Percentiles rank a stretch among this genome's conserved stretches.
Evolutionary conservation across 2,329 filamentous ascomycete genomes (phyloP).

Genomic region (Trichoderma endophyticum): DNA sequence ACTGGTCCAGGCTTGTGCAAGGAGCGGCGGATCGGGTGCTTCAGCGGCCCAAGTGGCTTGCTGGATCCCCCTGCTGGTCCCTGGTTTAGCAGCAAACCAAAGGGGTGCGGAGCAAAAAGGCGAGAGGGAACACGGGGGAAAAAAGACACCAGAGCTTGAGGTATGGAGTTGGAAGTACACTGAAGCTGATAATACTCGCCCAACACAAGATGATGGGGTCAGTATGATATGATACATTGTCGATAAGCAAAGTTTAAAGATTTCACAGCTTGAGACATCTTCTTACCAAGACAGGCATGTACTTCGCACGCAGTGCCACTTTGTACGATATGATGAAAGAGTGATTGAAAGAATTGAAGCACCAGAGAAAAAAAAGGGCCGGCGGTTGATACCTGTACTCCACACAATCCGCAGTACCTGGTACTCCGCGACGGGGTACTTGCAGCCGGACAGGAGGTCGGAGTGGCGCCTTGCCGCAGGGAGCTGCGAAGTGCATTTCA

Average conservation of each 20-base stretch:
- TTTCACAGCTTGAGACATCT: background rate
- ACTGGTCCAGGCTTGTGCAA: background rate
- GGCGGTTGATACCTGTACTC: background rate
- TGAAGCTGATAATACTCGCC: background rate
- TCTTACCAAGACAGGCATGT: background rate
- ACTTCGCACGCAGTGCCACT: background rate
- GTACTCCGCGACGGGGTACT: background rate
- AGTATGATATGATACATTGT: background rate
- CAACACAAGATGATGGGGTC: background rate
- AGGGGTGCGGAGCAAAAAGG: background rate
- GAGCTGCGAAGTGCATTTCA: slow-evolving; percentile 1
- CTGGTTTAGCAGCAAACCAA: background rate
- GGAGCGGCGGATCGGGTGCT: background rate
- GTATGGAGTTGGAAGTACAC: background rate
- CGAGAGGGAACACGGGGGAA: background rate
- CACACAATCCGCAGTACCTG: background rate
- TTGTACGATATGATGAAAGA: background rate
- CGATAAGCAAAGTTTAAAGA: background rate
- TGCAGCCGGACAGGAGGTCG: background rate
- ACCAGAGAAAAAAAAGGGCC: background rate
- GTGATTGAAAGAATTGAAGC: background rate
- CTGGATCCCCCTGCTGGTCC: slow-evolving; percentile 6
- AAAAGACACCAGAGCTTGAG: no score
- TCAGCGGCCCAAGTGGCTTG: slow-evolving; percentile 7
- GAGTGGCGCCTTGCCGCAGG: slow-evolving; percentile 5